These are phyloP conservation scores for Tetracladium maxilliforme DNA, from an alignment of 2,329 filamentous ascomycete species.

Conservation along the genomic window DNA sequence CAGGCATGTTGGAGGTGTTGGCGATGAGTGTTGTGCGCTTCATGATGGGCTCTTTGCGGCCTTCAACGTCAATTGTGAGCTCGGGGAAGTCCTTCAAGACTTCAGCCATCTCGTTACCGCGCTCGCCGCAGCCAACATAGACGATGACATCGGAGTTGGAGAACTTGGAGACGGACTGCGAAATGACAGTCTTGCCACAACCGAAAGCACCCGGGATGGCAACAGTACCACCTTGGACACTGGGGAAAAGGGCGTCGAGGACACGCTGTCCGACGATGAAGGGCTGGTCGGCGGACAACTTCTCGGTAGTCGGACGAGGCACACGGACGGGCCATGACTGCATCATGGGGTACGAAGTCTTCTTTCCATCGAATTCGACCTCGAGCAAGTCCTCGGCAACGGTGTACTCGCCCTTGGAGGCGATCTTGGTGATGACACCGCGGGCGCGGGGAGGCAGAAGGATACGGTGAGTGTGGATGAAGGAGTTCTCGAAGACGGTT, in stretches of 20 bases:
- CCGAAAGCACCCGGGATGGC: conserved; percentile 97
- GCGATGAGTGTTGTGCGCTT: conserved; percentile 97
- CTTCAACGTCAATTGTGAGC: conserved; percentile 86
- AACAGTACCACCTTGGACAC: conserved; percentile 92
- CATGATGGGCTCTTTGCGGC: conserved; percentile 97
- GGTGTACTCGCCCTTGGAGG: conserved; percentile 81
- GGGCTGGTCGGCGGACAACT: conserved; percentile 74
- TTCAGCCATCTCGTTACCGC: conserved; percentile 99
- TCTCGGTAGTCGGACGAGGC: conserved; percentile 82
- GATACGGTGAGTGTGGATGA: conserved; percentile 87
- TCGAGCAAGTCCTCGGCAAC: conserved; percentile 90
- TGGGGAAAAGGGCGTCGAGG: conserved; percentile 87
- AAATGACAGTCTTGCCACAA: conserved; percentile 98
- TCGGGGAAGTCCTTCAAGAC: conserved; percentile 99
- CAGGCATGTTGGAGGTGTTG: conserved; percentile 99
- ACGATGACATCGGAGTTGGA: conserved; percentile 99
- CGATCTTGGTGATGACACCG: conserved; percentile 84
- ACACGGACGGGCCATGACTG: conserved; percentile 97
- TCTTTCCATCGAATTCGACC: conserved; percentile 93
- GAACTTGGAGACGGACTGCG: conserved; percentile 97
- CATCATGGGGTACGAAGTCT: conserved; percentile 94
- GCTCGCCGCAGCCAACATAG: conserved; percentile 84
- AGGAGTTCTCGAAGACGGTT: conserved; percentile 87
- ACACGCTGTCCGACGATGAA: conserved; percentile 97
- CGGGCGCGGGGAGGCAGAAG: conserved; percentile 78